Conservation (phyloP, 2,329 filamentous ascomycete species). For the Akanthomyces uredinophilus region DNA sequence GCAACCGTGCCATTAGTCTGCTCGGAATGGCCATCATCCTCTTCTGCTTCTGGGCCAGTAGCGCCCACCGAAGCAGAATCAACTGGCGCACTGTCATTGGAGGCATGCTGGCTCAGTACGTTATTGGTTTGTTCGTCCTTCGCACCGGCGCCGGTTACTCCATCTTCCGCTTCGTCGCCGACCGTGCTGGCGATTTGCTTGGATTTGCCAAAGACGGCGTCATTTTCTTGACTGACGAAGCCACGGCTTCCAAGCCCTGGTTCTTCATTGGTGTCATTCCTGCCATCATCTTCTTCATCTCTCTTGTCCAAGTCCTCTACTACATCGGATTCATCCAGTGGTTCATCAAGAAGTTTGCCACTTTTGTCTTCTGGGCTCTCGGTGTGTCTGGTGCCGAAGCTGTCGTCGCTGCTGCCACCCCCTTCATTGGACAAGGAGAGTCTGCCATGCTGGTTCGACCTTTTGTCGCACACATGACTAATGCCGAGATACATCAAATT, state of each 20-base stretch:
- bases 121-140: conserved; percentile 84
- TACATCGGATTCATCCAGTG: conserved; percentile 79
- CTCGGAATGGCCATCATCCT: conserved; percentile 74
- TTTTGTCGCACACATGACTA: conserved; percentile 79
- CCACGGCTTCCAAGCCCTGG: conserved; percentile 48
- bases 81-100: conserved; percentile 80
- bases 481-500: conserved; percentile 84
- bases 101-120: conserved; percentile 82
- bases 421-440: conserved; percentile 92
- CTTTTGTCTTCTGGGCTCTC: conserved; percentile 88
- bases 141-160: conserved; percentile 76
- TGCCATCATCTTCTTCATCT: conserved; percentile 93
- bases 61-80: conserved; percentile 57
- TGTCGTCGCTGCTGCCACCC: conserved; percentile 87
- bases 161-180: conserved; percentile 86
- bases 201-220: conserved; percentile 71
- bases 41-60: conserved; percentile 62
- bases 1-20: conserved; percentile 73
- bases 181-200: conserved; percentile 66
- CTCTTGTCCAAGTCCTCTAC: conserved; percentile 82
- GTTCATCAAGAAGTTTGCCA: conserved; percentile 82
- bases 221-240: conserved; percentile 52
- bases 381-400: conserved; percentile 85
- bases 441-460: conserved; percentile 88
- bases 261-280: conserved; percentile 81